Evolutionary conservation across 805 yeast species (phyloP), one percentile per base, ranked within the genome.

Genomic region (Wickerhamiella shivajii): DNA sequence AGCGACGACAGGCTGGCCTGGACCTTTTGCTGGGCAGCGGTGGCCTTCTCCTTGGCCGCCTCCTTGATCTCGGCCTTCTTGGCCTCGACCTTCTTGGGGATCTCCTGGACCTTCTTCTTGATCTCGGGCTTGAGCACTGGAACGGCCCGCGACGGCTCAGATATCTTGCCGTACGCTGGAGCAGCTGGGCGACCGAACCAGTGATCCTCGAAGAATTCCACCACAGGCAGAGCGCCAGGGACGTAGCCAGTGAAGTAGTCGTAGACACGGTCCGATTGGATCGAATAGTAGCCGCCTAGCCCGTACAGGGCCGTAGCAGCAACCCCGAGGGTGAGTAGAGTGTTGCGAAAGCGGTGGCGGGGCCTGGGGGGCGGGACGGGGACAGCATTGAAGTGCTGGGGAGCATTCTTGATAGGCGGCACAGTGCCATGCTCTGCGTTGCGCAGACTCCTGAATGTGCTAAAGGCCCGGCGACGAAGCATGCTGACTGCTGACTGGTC

Each of bases 191-290:
- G 9, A 10, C n/a, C 20, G 23, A 3, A 9, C 23, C 29, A 16
- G 13, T 25, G 24, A 3, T 20, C 16, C 42, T 74, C 79, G 33
- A 66, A 57, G 6, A 51, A 45, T 34, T 69, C 68, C 19, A 75
- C 64, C 19, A 67, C 55, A 15, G 55, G 53, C 44, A 72, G 77
- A 24, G 73, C 79, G 32, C 66, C 61, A 13, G 90, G 90, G 28
- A 76, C 67, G 38, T 66, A 67, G 42, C 73, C 74, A 15, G 72
- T 61, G 52, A 73, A 76, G 29, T 61, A 42, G 43, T 76, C 80
- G 43, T 70, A 74, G 50, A 74, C 64, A 12, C 67, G 60, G 43
- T 74, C 77, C 47, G 64, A 64, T 40, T 67, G 57, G 19, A 71
- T 57, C 10, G 83, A 61, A 37, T 65, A 55, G 33, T 66, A 69